These are phyloP conservation scores for Hericium rajendrae DNA, from an alignment of 768 basidiomycete genomes.

Conservation along the genomic window DNA sequence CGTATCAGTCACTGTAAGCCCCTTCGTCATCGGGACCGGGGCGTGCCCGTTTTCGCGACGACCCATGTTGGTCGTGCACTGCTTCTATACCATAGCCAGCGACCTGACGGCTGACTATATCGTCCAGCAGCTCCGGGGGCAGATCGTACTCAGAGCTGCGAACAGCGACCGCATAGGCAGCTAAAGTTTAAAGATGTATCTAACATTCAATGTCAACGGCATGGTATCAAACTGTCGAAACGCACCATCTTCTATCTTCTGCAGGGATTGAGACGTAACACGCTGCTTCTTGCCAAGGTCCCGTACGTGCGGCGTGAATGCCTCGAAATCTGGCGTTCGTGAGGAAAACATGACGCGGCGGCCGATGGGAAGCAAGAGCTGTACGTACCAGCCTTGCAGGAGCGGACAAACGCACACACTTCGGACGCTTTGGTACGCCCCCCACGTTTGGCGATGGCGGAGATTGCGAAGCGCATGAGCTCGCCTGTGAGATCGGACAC, in stretches of 20 bases:
- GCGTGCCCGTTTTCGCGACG: not conserved
- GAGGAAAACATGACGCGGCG: not conserved
- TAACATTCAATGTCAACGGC: not conserved
- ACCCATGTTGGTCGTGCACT: not conserved
- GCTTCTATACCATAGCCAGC: slow-evolving; percentile 1
- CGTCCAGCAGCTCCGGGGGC: slow-evolving; percentile 57
- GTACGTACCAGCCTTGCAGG: slow-evolving; percentile 57
- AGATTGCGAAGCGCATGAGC: slow-evolving; percentile 92
- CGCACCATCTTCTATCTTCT: slow-evolving; percentile 90
- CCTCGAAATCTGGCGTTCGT: slow-evolving; percentile 58
- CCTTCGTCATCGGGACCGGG: not conserved
- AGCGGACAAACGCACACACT: slow-evolving; percentile 62
- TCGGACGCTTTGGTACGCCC: slow-evolving; percentile 52
- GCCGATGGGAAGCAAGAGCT: not conserved
- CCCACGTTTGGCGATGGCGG: slow-evolving; percentile 59
- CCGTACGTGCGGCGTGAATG: slow-evolving; percentile 55
- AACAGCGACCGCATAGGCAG: slow-evolving; percentile 63
- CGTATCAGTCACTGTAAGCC: not conserved
- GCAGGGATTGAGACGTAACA: slow-evolving; percentile 79
- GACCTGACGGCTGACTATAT: slow-evolving; percentile 42
- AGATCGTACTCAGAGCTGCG: slow-evolving; percentile 68
- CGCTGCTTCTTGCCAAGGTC: slow-evolving; percentile 81
- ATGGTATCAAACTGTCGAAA: not conserved
- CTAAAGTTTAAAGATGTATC: slow-evolving; percentile 25
- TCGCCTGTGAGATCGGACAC: slow-evolving; percentile 94